Evolutionary conservation across 345 rosid genomes (phyloP).

Genomic region (Citropsis articulata): DNA sequence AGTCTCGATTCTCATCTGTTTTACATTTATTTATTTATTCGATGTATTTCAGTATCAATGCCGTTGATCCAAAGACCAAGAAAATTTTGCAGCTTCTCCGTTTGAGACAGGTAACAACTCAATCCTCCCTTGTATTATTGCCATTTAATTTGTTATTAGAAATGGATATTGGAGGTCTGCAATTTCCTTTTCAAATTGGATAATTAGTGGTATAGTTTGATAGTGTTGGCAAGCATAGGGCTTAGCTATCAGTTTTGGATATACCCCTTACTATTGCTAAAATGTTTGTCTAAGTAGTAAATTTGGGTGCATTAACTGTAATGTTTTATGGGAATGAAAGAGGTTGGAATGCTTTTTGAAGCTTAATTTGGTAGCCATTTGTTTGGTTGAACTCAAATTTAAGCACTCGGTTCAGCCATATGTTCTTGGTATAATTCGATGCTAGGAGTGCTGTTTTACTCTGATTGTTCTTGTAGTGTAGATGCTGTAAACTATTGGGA

Average conservation of each 20-base stretch:
- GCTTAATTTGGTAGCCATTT: not conserved
- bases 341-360: not conserved
- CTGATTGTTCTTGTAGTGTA: no score
- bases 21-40: not conserved
- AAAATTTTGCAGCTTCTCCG: slow-evolving; percentile 93
- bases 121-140: no score
- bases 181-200: not conserved
- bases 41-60: slow-evolving; percentile 60
- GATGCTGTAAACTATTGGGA: not conserved
- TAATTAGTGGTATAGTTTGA: not conserved
- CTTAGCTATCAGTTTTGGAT: not conserved
- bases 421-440: no score
- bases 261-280: no score
- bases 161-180: not conserved
- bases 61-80: slow-evolving; percentile 80
- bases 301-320: not conserved
- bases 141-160: not conserved
- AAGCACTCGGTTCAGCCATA: not conserved
- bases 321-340: not conserved
- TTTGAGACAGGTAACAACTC: slow-evolving; percentile 68
- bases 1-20: not conserved
- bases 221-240: not conserved
- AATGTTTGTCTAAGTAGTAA: not conserved
- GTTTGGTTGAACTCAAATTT: not conserved
- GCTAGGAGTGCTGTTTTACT: no score